These are phyloP conservation scores for Cladosporium colombiae DNA, from an alignment of 2,329 filamentous ascomycete genomes.

Conservation along the genomic window DNA sequence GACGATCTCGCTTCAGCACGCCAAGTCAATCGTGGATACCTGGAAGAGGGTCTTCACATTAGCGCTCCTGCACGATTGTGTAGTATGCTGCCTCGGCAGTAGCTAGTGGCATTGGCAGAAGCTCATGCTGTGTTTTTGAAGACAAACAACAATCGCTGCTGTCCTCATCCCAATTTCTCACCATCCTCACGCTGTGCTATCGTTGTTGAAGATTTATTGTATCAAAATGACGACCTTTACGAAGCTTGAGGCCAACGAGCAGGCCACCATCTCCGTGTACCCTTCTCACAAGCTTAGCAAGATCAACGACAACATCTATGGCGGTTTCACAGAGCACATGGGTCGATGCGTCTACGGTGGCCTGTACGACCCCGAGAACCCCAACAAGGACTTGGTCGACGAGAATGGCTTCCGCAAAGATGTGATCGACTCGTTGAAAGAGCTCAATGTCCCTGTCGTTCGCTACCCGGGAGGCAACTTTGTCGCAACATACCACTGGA, in stretches of 20 bases:
- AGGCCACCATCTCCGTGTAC: conserved; percentile 66
- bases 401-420: conserved; percentile 75
- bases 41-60: conserved; percentile 7
- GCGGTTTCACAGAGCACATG: conserved; percentile 89
- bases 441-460: conserved; percentile 74
- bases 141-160: background rate
- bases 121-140: conserved; percentile 7
- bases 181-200: background rate
- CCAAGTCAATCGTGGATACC: background rate
- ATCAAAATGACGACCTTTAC: conserved; percentile 70
- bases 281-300: conserved; percentile 65
- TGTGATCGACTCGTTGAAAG: conserved; percentile 71
- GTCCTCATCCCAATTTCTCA: background rate
- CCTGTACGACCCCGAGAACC: conserved; percentile 75
- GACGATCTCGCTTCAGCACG: conserved; percentile 3
- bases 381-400: conserved; percentile 63
- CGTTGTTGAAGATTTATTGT: background rate
- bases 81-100: background rate
- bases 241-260: conserved; percentile 61
- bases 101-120: conserved; percentile 7
- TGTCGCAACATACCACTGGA: conserved; percentile 81
- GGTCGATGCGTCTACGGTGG: conserved; percentile 85
- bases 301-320: conserved; percentile 80
- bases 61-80: conserved; percentile 1
- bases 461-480: conserved; percentile 85